Conservation (phyloP, 805 yeast genomes). For the Yarrowia porcina region DNA sequence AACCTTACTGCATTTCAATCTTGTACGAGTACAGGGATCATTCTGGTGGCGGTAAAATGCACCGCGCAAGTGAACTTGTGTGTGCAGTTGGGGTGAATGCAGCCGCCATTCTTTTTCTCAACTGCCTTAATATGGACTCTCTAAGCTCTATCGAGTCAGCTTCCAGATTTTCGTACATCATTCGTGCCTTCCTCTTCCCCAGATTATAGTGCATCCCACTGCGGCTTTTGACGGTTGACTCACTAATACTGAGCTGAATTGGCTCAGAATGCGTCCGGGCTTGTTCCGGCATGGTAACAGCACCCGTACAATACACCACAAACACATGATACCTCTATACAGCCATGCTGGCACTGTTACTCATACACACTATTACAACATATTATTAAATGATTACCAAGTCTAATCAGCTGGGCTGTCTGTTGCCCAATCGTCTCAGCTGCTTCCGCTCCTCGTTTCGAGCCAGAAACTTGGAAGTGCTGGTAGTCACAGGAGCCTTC, state of each 20-base stretch:
- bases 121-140: too few relatives aligned
- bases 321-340: background rate
- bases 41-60: too few relatives aligned
- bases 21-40: too few relatives aligned
- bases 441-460: slow-evolving; percentile 24
- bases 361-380: background rate
- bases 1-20: background rate
- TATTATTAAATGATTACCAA: background rate
- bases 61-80: too few relatives aligned
- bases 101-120: too few relatives aligned
- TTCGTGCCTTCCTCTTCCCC: too few relatives aligned
- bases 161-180: too few relatives aligned
- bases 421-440: slow-evolving; percentile 12
- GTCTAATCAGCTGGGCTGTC: slow-evolving; percentile 15
- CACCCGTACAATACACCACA: background rate
- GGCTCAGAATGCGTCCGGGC: background rate
- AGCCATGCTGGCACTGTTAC: background rate
- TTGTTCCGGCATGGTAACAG: background rate
- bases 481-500: slow-evolving; percentile 18
- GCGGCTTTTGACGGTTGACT: slow-evolving; percentile 22
- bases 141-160: too few relatives aligned
- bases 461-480: slow-evolving; percentile 24
- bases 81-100: too few relatives aligned
- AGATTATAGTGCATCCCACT: background rate
- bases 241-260: background rate